A percentile compares a stretch with the other conserved stretches of the same genome.
These are phyloP conservation scores for Cystoderma amianthinum DNA, from an alignment of 768 basidiomycete species.

Conservation along the genomic window DNA sequence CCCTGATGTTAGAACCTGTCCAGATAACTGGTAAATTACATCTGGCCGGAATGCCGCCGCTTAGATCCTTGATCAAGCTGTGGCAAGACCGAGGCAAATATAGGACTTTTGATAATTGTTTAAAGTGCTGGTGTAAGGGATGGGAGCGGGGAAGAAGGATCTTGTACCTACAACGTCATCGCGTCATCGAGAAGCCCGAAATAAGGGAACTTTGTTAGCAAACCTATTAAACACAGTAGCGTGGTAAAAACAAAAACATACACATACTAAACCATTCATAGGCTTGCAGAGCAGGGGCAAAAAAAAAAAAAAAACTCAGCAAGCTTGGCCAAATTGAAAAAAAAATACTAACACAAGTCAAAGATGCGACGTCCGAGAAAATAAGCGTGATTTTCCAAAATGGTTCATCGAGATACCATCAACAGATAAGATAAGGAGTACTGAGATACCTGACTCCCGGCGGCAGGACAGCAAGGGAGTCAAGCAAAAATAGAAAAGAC, in stretches of 20 bases:
- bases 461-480: neutral
- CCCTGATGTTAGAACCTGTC: neutral
- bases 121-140: neutral
- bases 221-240: neutral
- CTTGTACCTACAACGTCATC: neutral
- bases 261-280: too few relatives aligned
- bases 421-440: neutral
- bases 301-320: neutral
- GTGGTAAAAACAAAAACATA: neutral
- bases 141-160: neutral
- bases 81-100: neutral
- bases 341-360: too few relatives aligned
- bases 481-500: neutral
- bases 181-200: neutral
- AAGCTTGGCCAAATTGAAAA: neutral
- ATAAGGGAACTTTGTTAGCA: neutral
- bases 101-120: too few relatives aligned
- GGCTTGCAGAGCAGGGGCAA: too few relatives aligned
- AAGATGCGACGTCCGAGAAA: neutral
- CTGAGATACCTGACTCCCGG: neutral
- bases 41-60: neutral
- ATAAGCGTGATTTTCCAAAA: neutral
- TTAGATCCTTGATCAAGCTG: neutral
- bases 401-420: neutral
- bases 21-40: neutral